Base-by-base conservation (phyloP, 805 yeast genomes). In the Ogataea wickerhamii region DNA sequence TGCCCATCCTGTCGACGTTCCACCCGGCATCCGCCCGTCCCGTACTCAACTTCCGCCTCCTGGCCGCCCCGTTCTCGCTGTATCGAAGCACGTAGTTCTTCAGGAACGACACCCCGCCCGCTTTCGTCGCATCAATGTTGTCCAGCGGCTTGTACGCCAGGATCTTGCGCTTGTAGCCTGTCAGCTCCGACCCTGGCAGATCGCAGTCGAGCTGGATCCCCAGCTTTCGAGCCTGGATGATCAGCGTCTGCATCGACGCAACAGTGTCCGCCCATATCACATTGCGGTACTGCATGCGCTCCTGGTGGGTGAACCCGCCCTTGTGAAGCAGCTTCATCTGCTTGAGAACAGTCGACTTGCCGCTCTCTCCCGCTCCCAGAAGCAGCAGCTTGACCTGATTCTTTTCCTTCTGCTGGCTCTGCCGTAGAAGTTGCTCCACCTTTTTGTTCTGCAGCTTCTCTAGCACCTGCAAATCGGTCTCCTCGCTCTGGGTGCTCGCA, bases 321-420 rank as follows among this genome's bases (percentile, higher is more conserved):
- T 87, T 84, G 58, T 93, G 97, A 28, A 88, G 61, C 13, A 93
- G 68, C 50, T 84, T 78, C 78, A 89, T 73, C 58, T 89, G 97
- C 60, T 89, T 89, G 48, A 89, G 64, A 5, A 89, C 95, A 0
- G 98, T 89, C 2, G 95, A 84, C 58, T 89, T 89, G 5, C 98
- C 97, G 36, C 91, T 80, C 57, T 89, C 98, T 4, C 97, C 98
- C 0, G 98, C 86, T 28, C 98, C 96, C 24, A 88, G 64, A n/a
- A 91, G 67, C 27, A 91, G 62, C 44, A 91, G 67, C 57, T 82
- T 87, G 24, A 82, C 73, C 48, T 76, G 81, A 43, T 76, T 74
- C 51, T 71, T 76, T 32, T 74, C 79, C 33, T 68, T 64, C 41
- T 72, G 74, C 44, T 71, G 74, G 42, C 67, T 74, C 45, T 69